A percentile compares a stretch with the other conserved stretches of the same genome.
These are phyloP conservation scores for Ceratocystis papillata DNA, from an alignment of 2,329 filamentous ascomycete species.

Conservation along the genomic window DNA sequence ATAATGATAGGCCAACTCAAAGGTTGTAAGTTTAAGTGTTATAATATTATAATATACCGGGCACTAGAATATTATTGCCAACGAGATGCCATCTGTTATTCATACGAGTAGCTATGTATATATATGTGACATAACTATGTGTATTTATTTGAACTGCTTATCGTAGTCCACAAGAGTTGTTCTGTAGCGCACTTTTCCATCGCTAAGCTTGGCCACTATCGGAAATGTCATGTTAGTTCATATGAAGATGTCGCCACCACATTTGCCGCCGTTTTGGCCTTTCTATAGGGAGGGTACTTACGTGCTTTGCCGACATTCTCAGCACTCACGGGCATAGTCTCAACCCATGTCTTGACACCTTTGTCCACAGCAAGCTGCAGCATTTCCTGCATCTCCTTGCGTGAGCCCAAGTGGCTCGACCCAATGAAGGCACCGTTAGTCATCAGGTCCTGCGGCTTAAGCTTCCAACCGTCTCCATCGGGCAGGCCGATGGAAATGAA, in stretches of 20 bases:
- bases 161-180: slow-evolving; percentile 27
- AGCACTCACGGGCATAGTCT: slow-evolving; percentile 62
- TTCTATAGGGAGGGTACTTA: neutral
- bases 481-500: slow-evolving; percentile 75
- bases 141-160: slow-evolving; percentile 25
- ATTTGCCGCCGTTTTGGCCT: neutral
- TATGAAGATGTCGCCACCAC: neutral
- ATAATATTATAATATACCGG: neutral
- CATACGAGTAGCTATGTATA: neutral
- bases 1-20: neutral
- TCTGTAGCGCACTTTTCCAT: slow-evolving; percentile 25
- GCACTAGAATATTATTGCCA: neutral
- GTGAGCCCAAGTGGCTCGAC: slow-evolving; percentile 58
- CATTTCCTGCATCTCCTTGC: slow-evolving; percentile 62
- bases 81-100: neutral
- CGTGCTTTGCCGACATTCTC: slow-evolving; percentile 37
- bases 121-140: neutral
- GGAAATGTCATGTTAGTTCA: slow-evolving; percentile 10
- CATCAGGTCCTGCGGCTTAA: slow-evolving; percentile 65
- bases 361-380: slow-evolving; percentile 59
- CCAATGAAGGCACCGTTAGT: slow-evolving; percentile 64
- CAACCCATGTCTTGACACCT: slow-evolving; percentile 58
- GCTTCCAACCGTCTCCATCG: slow-evolving; percentile 58
- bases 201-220: slow-evolving; percentile 17
- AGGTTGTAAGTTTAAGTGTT: slow-evolving; percentile 8